phyloP scores from a whole-genome alignment of 306 rosid species.

The Crotalaria pallida region DNA sequence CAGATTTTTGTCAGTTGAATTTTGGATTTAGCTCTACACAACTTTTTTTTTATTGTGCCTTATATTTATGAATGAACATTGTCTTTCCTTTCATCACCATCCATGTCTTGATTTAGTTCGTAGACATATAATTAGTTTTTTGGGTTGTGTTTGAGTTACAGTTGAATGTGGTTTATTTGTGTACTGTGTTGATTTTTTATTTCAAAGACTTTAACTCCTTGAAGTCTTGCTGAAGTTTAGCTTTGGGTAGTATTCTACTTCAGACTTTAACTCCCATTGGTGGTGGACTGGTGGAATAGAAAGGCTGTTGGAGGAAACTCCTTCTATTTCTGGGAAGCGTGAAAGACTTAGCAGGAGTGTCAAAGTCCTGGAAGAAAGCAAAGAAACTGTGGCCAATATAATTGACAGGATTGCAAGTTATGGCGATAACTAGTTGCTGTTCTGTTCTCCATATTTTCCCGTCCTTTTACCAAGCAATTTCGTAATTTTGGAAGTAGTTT shows the following conservation, averaged over 20 bases:
- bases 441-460: neutral
- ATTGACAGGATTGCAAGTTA: conserved; percentile 30
- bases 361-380: conserved; percentile 25
- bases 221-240: no score
- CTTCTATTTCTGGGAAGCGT: conserved; percentile 32
- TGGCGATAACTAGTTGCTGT: neutral
- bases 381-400: conserved; percentile 24
- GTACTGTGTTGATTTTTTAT: no score
- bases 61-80: neutral
- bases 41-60: neutral
- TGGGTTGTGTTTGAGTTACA: neutral
- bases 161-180: neutral
- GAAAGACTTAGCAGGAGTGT: conserved; percentile 32
- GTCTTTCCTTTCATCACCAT: neutral
- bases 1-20: conserved; percentile 22
- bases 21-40: conserved; percentile 23
- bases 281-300: conserved; percentile 51
- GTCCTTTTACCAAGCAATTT: neutral
- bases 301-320: conserved; percentile 44
- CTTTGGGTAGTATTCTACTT: no score
- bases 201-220: no score
- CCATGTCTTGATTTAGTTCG: neutral
- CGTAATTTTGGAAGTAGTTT: neutral
- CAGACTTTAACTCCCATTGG: no score
- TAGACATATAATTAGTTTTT: neutral